Conservation (phyloP, 768 basidiomycete genomes). For the Termitomyces sp. region DNA sequence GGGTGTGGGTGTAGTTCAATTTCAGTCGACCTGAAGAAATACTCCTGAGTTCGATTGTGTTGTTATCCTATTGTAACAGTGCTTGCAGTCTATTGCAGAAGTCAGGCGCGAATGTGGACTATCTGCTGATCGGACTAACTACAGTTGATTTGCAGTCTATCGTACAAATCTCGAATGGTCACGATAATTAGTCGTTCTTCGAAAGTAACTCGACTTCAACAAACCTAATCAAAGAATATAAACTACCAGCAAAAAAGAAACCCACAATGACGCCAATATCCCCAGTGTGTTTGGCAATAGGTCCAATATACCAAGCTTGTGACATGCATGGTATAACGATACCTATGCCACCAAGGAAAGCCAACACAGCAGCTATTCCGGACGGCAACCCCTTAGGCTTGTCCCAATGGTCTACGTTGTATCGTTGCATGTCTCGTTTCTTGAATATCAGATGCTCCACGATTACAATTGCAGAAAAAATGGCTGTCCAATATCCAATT, state of each 20-base stretch:
- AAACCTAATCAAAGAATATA: constrained; percentile 30
- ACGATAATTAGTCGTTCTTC: background rate
- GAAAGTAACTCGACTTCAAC: background rate
- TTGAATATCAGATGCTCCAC: constrained; percentile 67
- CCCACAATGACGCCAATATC: constrained; percentile 71
- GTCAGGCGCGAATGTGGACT: too few species aligned
- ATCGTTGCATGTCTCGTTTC: constrained; percentile 34
- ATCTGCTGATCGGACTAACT: too few species aligned
- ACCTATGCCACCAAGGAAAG: constrained; percentile 45
- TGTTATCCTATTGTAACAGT: too few species aligned
- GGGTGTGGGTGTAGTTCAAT: constrained; percentile 26
- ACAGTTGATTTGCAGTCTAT: too few species aligned
- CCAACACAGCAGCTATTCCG: constrained; percentile 54
- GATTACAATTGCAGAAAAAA: constrained; percentile 54
- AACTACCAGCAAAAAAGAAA: constrained; percentile 35
- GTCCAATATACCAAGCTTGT: constrained; percentile 67
- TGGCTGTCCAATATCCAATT: constrained; percentile 53
- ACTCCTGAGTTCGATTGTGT: too few species aligned
- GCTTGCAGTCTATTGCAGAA: too few species aligned
- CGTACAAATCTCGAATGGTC: too few species aligned
- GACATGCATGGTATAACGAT: constrained; percentile 63
- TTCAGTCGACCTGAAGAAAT: background rate
- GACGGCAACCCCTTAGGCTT: constrained; percentile 45
- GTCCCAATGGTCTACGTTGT: constrained; percentile 54
- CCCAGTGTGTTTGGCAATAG: constrained; percentile 56